Percentiles rank a stretch among this genome's conserved stretches.
These are phyloP conservation scores for Tolypocladium endophyticum DNA, from an alignment of 2,329 filamentous ascomycete genomes.

Conservation along the genomic window DNA sequence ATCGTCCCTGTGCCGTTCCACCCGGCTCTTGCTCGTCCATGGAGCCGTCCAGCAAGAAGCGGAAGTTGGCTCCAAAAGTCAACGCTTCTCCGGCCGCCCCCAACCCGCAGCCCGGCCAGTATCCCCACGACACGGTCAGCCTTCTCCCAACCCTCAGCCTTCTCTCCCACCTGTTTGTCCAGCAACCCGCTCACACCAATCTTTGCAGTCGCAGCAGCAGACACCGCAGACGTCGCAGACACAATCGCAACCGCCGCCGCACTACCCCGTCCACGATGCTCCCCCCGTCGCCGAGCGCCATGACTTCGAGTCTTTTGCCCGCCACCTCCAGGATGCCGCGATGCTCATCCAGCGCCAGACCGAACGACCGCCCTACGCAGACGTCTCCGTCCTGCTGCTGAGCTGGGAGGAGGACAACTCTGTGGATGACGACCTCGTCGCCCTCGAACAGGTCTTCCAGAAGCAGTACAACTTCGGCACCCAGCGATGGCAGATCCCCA, in stretches of 20 bases:
- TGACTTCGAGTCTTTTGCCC: constrained; percentile 57
- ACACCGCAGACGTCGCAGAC: constrained; percentile 1
- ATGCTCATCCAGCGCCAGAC: constrained; percentile 57
- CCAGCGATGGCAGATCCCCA: constrained; percentile 51
- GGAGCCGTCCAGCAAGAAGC: constrained; percentile 32
- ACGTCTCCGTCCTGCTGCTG: constrained; percentile 49
- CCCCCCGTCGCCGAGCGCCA: constrained; percentile 36
- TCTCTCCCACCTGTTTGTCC: neutral
- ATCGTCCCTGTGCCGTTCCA: constrained; percentile 5
- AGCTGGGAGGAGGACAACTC: constrained; percentile 51
- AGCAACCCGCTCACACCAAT: neutral
- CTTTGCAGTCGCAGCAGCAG: neutral
- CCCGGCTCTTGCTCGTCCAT: constrained; percentile 16
- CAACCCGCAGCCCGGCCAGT: constrained; percentile 19
- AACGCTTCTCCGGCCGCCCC: constrained; percentile 16
- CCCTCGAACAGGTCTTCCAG: constrained; percentile 46
- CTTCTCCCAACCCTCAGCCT: constrained; percentile 7
- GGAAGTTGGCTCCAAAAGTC: constrained; percentile 33
- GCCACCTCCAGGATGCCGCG: constrained; percentile 57
- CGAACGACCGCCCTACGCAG: constrained; percentile 44
- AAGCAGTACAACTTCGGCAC: constrained; percentile 51
- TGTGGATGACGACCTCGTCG: constrained; percentile 40
- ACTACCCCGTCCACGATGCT: constrained; percentile 28
- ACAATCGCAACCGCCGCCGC: constrained; percentile 5
- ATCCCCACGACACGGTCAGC: constrained; percentile 24